Percentiles rank a stretch among this genome's conserved stretches.
phyloP scores from a whole-genome alignment of 345 rosid species.

The Salix koriyanagi region DNA sequence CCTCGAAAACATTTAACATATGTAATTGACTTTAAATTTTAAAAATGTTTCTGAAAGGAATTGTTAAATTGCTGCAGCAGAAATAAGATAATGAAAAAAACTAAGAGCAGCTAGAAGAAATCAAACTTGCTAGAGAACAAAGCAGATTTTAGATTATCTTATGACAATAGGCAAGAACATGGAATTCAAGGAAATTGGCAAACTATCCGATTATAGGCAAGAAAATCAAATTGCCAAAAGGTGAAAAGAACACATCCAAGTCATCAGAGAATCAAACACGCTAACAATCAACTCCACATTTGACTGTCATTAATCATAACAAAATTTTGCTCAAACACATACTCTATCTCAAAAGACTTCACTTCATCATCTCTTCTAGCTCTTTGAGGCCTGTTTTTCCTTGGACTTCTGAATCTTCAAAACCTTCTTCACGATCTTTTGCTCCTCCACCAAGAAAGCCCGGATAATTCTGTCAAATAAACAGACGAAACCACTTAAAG shows the following conservation, averaged over 20 bases:
- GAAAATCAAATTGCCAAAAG: not conserved
- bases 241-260: not conserved
- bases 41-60: no score
- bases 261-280: not conserved
- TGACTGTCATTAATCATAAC: not conserved
- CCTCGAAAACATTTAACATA: no score
- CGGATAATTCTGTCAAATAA: constrained; percentile 18
- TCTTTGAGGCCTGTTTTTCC: constrained; percentile 19
- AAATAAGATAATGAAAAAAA: no score
- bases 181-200: not conserved
- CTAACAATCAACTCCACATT: not conserved
- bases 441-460: constrained; percentile 28
- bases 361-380: not conserved
- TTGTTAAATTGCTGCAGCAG: no score
- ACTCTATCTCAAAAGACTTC: not conserved
- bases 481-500: not conserved
- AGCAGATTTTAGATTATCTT: not conserved
- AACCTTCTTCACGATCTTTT: constrained; percentile 31
- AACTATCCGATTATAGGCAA: not conserved
- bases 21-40: no score
- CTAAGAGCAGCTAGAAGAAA: no score
- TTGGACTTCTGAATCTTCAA: constrained; percentile 30
- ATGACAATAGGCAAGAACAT: not conserved
- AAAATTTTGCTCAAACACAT: not conserved
- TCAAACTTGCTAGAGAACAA: not conserved